phyloP scores from a whole-genome alignment of 768 basidiomycete genomes.

The Tulasnella sp. region DNA sequence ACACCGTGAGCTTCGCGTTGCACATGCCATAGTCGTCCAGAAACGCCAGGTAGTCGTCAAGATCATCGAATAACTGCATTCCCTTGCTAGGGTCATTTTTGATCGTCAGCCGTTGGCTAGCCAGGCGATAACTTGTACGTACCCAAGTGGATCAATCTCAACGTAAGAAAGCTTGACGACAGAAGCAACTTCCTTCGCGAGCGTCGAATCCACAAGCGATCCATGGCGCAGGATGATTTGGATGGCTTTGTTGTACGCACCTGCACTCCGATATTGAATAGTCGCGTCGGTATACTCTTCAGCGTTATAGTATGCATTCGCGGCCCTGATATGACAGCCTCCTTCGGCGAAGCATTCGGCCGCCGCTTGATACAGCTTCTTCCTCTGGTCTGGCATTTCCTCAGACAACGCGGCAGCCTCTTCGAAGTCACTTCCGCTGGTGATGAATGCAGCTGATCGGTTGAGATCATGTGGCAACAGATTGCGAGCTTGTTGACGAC shows the following conservation, averaged over 20 bases:
- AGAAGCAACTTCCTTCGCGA: slow-evolving; percentile 30
- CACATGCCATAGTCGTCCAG: neutral
- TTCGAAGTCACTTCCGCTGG: neutral
- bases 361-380: neutral
- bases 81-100: neutral
- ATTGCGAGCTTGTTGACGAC: slow-evolving; percentile 11
- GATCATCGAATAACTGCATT: neutral
- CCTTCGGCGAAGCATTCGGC: slow-evolving; percentile 12
- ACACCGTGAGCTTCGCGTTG: no score
- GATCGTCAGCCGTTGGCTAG: neutral
- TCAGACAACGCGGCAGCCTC: neutral
- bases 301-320: neutral
- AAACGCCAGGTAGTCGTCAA: neutral
- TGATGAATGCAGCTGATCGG: neutral
- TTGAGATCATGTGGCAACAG: neutral
- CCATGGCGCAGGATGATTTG: slow-evolving; percentile 4
- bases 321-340: neutral
- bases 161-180: slow-evolving; percentile 31
- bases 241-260: slow-evolving; percentile 7
- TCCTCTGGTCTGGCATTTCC: neutral
- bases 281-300: slow-evolving; percentile 12
- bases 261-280: slow-evolving; percentile 7
- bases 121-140: neutral
- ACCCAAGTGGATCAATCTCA: neutral
- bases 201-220: slow-evolving; percentile 24